Base-by-base conservation (phyloP, 2,329 filamentous ascomycete species). In the Chrysoporthe cubensis region DNA sequence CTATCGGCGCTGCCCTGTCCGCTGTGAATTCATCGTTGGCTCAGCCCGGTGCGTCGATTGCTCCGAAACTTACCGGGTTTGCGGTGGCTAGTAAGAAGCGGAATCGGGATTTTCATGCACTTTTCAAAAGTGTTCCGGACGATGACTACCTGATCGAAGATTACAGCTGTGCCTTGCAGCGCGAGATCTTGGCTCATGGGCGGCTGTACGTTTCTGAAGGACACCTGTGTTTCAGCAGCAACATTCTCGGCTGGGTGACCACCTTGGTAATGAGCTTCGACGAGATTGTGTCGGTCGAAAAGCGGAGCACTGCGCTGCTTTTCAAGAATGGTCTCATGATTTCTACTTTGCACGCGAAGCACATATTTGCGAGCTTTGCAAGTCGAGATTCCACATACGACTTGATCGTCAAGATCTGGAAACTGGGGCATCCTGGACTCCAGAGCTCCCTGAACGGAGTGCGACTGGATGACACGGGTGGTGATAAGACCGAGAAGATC, bases 251-350 rank as follows among this genome's bases (percentile, higher is more conserved):
- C 65, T 99, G 96, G 96, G 92, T 96, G 32, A 99, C 96, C 0
- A 99, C 96, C 1, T 83, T 99, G 54, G 95, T 99, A 64, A 97
- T 99, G 82, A 96, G 94, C 78, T 99, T 99, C 77, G 96, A 99
- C 76, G 96, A 99, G 78, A 93, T 99, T 67, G 93, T 98, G 26
- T 94, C 95, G 0, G 92, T 99, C 8, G 96, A 99, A 80, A 98
- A 98, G 82, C 92, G 97, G 78, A 97, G 90, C 76, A 99, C 96
- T 0, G 96, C 96, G 0, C 85, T 99, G 69, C 85, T 99, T 1
- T 98, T 99, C 80, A 97, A 96, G 69, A 99, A 99, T 76, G 96
- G 95, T 4, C 92, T 99, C 66, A 96, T 97, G 80, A 97, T 99
- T 56, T 94, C 96, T 62, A 99, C 96, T 0, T 82, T 98, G 14